Evolutionary conservation across 1,284 basidiomycete species (phyloP), one percentile per base, ranked within the genome.

Genomic region (Termitomyces sp.): DNA sequence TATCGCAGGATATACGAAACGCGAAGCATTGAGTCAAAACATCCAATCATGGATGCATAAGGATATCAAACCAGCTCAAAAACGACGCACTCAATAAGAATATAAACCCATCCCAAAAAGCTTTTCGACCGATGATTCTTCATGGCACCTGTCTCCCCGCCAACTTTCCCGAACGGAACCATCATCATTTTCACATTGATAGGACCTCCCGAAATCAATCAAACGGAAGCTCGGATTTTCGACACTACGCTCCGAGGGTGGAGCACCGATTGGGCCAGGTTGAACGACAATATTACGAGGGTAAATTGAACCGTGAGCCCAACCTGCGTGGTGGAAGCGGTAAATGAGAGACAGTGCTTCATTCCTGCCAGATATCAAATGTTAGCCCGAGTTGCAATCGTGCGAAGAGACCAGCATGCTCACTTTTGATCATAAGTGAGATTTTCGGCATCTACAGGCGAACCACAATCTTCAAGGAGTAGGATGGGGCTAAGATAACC

Each of bases 401-500:
- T 2, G 26, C 8, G 16, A 3, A 44, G 14, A 21, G 7, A 33
- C 8, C 9, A 26, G 11, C n/a, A 35, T 16, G n/a, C 64, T 41
- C 55, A 67, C 68, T 61, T 65, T 16, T 74, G 66, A 50, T 75
- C 72, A 9, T 62, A 26, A 21, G 53, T 65, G 41, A 78, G 66
- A 33, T 57, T 42, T 0, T 40, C 28, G 2, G 67, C 54, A 18
- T 65, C 43, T 8, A 79, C 63, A 10, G 67, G 67, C 4, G 52
- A 53, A 2, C 78, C 78, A 56, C 79, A 81, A 49, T 78, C 66
- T 61, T 82, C 79, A 18, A 81, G 54, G 19, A 82, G 68, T 49
- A 82, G 58, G 42, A 81, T 72, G 0, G 77, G 73, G 54, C 73
- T 77, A 42, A 71, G 60, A 53, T 68, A 64, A 9, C 39, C 21